phyloP scores from a whole-genome alignment of 345 rosid genomes.

The Arabidopsis arenosa region DNA sequence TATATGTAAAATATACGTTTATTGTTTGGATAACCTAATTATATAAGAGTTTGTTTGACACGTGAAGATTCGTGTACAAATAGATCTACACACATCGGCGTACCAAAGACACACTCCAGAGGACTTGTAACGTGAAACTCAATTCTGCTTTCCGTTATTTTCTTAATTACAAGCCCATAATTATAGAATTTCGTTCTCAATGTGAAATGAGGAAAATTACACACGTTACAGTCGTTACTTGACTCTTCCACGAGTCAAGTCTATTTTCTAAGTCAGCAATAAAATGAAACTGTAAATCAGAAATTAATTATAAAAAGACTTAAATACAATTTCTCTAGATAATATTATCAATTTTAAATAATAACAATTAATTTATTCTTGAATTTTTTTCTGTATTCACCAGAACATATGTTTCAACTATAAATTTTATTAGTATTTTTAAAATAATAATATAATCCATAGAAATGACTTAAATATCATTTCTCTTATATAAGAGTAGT shows the following conservation, averaged over 20 bases:
- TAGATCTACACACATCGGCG: conserved; percentile 3
- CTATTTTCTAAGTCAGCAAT: no score
- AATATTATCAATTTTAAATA: no score
- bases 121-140: neutral
- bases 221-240: neutral
- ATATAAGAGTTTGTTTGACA: neutral
- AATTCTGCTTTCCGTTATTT: conserved; percentile 9
- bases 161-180: neutral
- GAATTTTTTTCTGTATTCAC: no score
- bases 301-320: no score
- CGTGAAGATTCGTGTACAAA: conserved; percentile 3
- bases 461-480: neutral
- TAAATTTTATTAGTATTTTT: neutral
- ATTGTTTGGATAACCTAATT: no score
- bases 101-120: conserved; percentile 24
- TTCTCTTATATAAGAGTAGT: neutral
- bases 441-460: neutral
- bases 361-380: no score
- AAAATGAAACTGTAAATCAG: no score
- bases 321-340: no score
- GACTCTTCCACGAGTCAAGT: conserved; percentile 1
- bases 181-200: neutral
- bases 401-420: neutral
- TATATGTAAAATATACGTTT: no score
- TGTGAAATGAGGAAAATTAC: neutral